A percentile compares a stretch with the other conserved stretches of the same genome.
Evolutionary conservation across 1,284 basidiomycete species (phyloP).

Genomic region (Cryptococcus sp.): DNA sequence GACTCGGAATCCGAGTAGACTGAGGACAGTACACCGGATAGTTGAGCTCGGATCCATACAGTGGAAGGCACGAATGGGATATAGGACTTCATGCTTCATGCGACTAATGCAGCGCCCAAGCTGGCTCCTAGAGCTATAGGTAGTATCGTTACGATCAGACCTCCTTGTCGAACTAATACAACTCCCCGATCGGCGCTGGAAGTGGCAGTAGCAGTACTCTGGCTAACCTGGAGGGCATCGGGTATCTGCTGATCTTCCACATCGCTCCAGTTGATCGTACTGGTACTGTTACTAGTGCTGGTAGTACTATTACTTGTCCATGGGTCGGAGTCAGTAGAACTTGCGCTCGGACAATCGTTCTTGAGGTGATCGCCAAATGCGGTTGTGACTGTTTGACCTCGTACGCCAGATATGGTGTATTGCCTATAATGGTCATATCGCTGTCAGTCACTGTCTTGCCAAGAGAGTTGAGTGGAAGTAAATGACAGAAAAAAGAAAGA

Average conservation of each 20-base stretch:
- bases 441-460: not conserved
- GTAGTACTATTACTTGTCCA: too few relatives aligned
- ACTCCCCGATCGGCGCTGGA: not conserved
- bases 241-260: constrained; percentile 43
- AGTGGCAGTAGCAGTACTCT: constrained; percentile 9
- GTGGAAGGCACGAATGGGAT: too few relatives aligned
- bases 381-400: constrained; percentile 26
- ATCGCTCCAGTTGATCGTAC: constrained; percentile 28
- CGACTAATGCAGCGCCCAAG: too few relatives aligned
- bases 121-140: too few relatives aligned
- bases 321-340: not conserved
- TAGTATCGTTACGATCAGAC: too few relatives aligned
- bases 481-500: not conserved
- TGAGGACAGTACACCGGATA: too few relatives aligned
- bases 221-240: constrained; percentile 29
- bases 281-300: too few relatives aligned
- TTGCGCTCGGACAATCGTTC: constrained; percentile 28
- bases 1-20: too few relatives aligned
- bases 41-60: too few relatives aligned
- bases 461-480: not conserved
- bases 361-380: constrained; percentile 33
- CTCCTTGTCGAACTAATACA: not conserved
- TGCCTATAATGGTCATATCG: constrained; percentile 20
- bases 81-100: too few relatives aligned
- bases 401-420: constrained; percentile 35